Percentiles rank a stretch among this genome's conserved stretches.
Evolutionary conservation across 1,139 yeast species (phyloP).

Genomic region (Yamadazyma buinensis): DNA sequence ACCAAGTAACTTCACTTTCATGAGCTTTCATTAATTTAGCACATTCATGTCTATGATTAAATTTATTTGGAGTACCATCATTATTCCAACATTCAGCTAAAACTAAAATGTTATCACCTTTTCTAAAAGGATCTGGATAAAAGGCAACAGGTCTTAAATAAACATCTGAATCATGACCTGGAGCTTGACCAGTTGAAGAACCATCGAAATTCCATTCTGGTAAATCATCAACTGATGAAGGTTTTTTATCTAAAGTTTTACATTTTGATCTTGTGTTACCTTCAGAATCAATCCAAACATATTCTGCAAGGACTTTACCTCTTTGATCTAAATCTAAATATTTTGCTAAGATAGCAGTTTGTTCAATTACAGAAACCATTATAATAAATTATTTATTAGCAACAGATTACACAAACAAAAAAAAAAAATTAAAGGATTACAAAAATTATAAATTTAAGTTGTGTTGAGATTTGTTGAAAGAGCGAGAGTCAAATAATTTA

Average conservation of each 20-base stretch:
- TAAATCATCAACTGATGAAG: slow-evolving; percentile 74
- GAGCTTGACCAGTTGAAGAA: slow-evolving; percentile 97
- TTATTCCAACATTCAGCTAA: slow-evolving; percentile 96
- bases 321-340: slow-evolving; percentile 81
- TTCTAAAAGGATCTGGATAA: slow-evolving; percentile 96
- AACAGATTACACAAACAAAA: no score
- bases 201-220: slow-evolving; percentile 99
- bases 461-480: no score
- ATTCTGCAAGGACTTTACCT: slow-evolving; percentile 89
- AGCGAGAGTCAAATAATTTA: neutral
- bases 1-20: slow-evolving; percentile 83
- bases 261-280: slow-evolving; percentile 94
- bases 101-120: slow-evolving; percentile 94
- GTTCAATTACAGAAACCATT: slow-evolving; percentile 55
- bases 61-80: slow-evolving; percentile 98
- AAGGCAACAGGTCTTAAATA: slow-evolving; percentile 91
- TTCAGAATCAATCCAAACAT: slow-evolving; percentile 95
- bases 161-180: slow-evolving; percentile 95
- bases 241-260: slow-evolving; percentile 71
- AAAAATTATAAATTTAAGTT: no score
- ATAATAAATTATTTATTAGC: no score
- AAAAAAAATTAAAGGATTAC: no score
- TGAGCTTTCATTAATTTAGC: slow-evolving; percentile 95
- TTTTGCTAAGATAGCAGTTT: slow-evolving; percentile 74
- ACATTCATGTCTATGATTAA: slow-evolving; percentile 97